Evolutionary conservation across 2,329 filamentous ascomycete species (phyloP), one percentile per base, ranked within the genome.

Genomic region (Pseudocercospora macadamiae): DNA sequence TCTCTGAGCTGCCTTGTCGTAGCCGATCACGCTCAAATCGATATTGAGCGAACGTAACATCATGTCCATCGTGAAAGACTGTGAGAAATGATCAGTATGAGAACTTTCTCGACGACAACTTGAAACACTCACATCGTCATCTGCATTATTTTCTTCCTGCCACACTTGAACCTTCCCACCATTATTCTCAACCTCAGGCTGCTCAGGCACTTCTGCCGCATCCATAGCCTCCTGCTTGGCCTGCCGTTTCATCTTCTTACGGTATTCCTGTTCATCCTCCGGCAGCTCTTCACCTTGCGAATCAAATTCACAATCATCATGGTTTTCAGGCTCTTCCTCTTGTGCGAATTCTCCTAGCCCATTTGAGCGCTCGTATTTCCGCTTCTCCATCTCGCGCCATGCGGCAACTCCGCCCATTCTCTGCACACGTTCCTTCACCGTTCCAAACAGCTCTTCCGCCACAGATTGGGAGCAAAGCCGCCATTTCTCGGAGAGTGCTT

Each of bases 41-140:
- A 89, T 82, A 66, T 88, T 86, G 59, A 89, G 75, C 26, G 81
- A 84, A 64, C 81, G 82, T 14, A 90, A 78, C 87, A 89, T 89
- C 80, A 84, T 85, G 48, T 83, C 85, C 82, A 90, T 87, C 10
- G 85, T 88, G 67, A 89, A 89, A 10, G 81, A 82, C 85, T 86
- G 64, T 5, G n/a, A n/a, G n/a, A 39, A 7, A 32, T 2, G 23
- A 54, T 62, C 8, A 57, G 59, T 45, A 32, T 48, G n/a, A 58
- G 23, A 42, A n/a, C 39, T 19, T 12, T 10, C 23, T 42, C 4
- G 3, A 30, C 12, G 36, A 21, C 45, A 28, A 8, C 19, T 23
- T 28, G 19, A 59, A 52, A 36, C 12, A 73, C 73, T 73, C 61
- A 76, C 75, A 74, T 77, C 74, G 63, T 76, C 71, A 55, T 76